Base-by-base conservation (phyloP, 768 basidiomycete genomes). In the Cystofilobasidium ferigula region DNA sequence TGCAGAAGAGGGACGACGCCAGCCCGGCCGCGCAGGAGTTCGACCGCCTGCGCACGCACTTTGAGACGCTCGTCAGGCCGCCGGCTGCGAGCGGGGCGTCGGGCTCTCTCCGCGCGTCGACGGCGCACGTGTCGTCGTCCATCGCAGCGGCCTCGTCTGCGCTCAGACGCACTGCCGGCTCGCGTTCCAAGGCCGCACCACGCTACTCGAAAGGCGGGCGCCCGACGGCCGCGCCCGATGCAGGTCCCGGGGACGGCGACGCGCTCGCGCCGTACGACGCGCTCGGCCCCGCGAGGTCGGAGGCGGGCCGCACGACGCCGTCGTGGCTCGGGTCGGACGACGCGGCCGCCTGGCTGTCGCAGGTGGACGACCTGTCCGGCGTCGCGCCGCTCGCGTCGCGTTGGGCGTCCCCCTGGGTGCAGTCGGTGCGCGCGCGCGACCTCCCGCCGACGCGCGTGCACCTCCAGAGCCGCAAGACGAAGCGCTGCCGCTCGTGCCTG, bases 31-130 rank as follows among this genome's bases (percentile, higher is more conserved):
- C 84, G 14, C 78, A 91, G 69, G 93, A 95, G 76, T 92, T 95
- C 73, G 95, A 99, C 71, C 83, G 86, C 68, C 77, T 99, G 71
- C 94, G 94, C 78, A 91, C 95, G 72, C 93, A 98, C 76, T 92
- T 97, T 79, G 95, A 98, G 75, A 88, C 90, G 63, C 88, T 89
- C 79, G 78, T 99, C 77, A 85, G 90, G 77, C 65, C 73, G 28
- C 56, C 67, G 16, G 67, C 71, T 0, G 67, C 74, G 40, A 10
- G 13, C 3, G 22, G 40, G 35, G 58, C 71, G 20, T 61, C 71
- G 0, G 24, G 72, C 3, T 36, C 57, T 1, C 28, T 12, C 40
- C 26, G 20, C 42, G 36, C 54, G 48, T 22, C 38, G n/a, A n/a
- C n/a, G 24, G 8, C 54, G 8, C 43, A 62, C 22, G 60, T 47